A percentile compares a stretch with the other conserved stretches of the same genome.
Evolutionary conservation across 768 basidiomycete genomes (phyloP).

Genomic region (Tremella fuciformis): DNA sequence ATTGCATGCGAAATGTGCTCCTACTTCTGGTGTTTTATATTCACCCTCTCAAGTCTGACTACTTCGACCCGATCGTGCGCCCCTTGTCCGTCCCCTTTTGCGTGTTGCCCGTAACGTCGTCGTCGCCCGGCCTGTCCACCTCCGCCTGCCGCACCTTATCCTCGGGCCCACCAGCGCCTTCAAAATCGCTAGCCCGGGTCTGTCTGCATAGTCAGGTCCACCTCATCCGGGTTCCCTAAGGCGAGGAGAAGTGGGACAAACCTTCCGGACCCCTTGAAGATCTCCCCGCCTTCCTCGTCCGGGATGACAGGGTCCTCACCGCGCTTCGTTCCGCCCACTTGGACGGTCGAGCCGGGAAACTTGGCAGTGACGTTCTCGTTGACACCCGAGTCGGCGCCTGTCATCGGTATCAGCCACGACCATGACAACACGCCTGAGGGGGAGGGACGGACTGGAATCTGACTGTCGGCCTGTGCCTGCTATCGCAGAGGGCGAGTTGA

Average conservation of each 20-base stretch:
- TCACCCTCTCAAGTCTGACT: too few relatives aligned
- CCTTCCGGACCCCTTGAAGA: conserved; percentile 31
- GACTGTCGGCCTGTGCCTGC: too few relatives aligned
- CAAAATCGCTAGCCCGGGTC: conserved; percentile 36
- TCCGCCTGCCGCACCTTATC: conserved; percentile 25
- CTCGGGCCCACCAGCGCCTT: conserved; percentile 35
- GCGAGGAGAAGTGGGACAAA: conserved; percentile 9
- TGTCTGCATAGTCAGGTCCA: conserved; percentile 14
- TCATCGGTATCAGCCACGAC: neutral
- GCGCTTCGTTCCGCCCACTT: conserved; percentile 34
- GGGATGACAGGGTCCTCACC: conserved; percentile 40
- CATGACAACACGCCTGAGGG: neutral
- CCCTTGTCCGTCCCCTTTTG: too few relatives aligned
- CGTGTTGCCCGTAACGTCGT: conserved; percentile 20
- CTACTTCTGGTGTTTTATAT: too few relatives aligned
- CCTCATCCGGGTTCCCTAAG: neutral
- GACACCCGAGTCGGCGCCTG: conserved; percentile 32
- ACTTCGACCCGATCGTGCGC: too few relatives aligned
- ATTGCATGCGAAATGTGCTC: too few relatives aligned
- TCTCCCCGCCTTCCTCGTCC: conserved; percentile 35
- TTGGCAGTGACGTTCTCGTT: conserved; percentile 37
- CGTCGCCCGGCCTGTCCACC: conserved; percentile 29
- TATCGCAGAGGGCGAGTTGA: too few relatives aligned
- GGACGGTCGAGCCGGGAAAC: conserved; percentile 41
- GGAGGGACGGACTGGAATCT: neutral